phyloP scores from a whole-genome alignment of 495 filamentous ascomycete species.

The Aspergillus diversus region DNA sequence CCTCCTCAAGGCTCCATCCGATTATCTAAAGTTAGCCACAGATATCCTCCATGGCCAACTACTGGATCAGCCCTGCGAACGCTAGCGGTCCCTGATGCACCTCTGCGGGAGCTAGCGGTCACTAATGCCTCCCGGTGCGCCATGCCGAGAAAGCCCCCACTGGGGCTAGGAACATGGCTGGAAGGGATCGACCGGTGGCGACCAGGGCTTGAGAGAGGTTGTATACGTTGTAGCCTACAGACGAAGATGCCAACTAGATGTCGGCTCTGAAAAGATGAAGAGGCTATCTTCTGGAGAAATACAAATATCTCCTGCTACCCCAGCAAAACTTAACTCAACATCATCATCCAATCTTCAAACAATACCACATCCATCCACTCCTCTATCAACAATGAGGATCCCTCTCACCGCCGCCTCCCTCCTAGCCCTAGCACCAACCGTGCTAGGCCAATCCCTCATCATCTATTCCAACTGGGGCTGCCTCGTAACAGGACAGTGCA shows the following conservation, averaged over 20 bases:
- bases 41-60: not conserved
- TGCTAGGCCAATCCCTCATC: not conserved
- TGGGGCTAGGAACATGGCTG: not conserved
- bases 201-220: not conserved
- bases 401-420: not conserved
- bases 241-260: not conserved
- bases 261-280: not conserved
- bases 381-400: not conserved
- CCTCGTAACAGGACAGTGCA: not conserved
- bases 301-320: not conserved
- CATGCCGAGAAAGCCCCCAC: not conserved
- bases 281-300: not conserved
- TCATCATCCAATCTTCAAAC: not conserved
- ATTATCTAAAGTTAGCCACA: not conserved
- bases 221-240: not conserved
- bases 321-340: not conserved
- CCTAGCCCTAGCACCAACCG: not conserved
- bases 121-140: not conserved
- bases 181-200: not conserved
- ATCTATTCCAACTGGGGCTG: not conserved
- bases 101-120: not conserved
- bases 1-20: not conserved
- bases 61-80: not conserved
- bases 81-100: not conserved
- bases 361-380: not conserved